These are phyloP conservation scores for Aspergillus pseudonomiae DNA, from an alignment of 2,329 filamentous ascomycete species.

Conservation along the genomic window DNA sequence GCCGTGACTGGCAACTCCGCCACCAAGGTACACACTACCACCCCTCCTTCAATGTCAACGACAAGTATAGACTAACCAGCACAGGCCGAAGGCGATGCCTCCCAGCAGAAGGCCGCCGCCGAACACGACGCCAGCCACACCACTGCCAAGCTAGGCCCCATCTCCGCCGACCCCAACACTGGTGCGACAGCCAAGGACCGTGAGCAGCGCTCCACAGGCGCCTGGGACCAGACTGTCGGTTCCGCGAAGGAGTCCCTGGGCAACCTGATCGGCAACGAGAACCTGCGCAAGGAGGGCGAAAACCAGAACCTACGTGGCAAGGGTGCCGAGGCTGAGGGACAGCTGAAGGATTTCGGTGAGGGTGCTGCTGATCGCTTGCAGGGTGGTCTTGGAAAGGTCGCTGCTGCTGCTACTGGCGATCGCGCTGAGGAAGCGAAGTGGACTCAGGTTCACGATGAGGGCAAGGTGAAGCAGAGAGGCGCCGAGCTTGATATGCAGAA, in stretches of 20 bases:
- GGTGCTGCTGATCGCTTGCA: constrained; percentile 69
- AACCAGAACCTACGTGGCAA: constrained; percentile 81
- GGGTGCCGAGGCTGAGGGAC: constrained; percentile 79
- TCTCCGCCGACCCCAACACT: constrained; percentile 65
- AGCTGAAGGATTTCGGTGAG: constrained; percentile 71
- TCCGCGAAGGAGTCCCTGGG: constrained; percentile 81
- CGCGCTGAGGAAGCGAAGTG: constrained; percentile 65
- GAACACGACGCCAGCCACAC: constrained; percentile 77
- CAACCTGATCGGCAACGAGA: constrained; percentile 72
- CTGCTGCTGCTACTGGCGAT: constrained; percentile 75
- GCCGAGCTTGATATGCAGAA: constrained; percentile 81
- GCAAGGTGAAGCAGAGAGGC: constrained; percentile 82
- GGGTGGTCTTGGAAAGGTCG: constrained; percentile 71
- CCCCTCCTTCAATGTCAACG: background rate
- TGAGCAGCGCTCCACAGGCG: constrained; percentile 70
- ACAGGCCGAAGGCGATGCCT: constrained; percentile 67
- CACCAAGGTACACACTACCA: constrained; percentile 58
- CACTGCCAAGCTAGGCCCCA: constrained; percentile 72
- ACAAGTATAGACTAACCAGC: constrained; percentile 45
- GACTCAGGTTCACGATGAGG: constrained; percentile 72
- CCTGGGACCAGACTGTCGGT: constrained; percentile 88
- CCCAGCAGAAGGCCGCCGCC: constrained; percentile 64
- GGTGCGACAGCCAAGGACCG: constrained; percentile 74
- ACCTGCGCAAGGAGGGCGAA: constrained; percentile 72
- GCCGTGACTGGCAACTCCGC: constrained; percentile 71